phyloP scores from a whole-genome alignment of 1,139 yeast species.

The Blastobotrys elegans region DNA sequence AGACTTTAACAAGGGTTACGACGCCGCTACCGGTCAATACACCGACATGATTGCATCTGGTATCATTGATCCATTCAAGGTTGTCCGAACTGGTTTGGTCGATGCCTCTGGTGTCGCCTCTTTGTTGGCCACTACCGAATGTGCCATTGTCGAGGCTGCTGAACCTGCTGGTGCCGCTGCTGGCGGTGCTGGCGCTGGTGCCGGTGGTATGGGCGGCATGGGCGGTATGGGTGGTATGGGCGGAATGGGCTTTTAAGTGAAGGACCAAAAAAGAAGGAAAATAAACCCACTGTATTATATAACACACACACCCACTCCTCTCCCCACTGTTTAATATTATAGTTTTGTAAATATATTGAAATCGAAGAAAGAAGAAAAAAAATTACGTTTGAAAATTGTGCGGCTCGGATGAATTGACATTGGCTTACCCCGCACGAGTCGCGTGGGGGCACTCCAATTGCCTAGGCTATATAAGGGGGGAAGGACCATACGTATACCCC shows the following conservation, averaged over 20 bases:
- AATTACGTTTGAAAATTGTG: too few species aligned
- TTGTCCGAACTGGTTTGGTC: constrained; percentile 92
- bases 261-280: too few species aligned
- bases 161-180: constrained; percentile 76
- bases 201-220: constrained; percentile 55
- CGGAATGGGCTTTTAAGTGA: background rate
- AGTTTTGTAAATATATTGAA: too few species aligned
- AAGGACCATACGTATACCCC: too few species aligned
- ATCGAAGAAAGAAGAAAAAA: too few species aligned
- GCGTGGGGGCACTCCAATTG: too few species aligned
- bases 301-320: too few species aligned
- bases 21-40: constrained; percentile 89
- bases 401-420: too few species aligned
- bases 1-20: constrained; percentile 89
- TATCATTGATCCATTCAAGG: constrained; percentile 98
- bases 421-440: too few species aligned
- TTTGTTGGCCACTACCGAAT: constrained; percentile 95
- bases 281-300: too few species aligned
- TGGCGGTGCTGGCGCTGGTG: constrained; percentile 54
- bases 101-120: constrained; percentile 99
- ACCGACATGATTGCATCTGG: constrained; percentile 97
- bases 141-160: constrained; percentile 97
- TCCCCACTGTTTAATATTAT: too few species aligned
- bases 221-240: constrained; percentile 23
- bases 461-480: too few species aligned